phyloP scores from a whole-genome alignment of 1,284 basidiomycete genomes.

The Hemileia vastatrix region DNA sequence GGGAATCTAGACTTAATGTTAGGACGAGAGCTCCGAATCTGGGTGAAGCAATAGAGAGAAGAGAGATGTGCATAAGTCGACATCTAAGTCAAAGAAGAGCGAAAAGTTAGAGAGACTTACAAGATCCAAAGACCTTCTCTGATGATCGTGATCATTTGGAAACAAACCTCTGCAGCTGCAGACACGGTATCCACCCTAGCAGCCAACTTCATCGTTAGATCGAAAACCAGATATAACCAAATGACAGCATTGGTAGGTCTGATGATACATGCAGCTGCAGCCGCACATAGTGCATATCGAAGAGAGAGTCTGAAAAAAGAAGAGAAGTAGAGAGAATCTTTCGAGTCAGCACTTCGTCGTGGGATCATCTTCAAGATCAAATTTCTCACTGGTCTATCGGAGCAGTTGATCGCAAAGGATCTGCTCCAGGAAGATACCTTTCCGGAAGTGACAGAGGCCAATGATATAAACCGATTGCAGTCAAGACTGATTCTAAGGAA shows the following conservation, averaged over 20 bases:
- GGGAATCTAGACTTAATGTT: slow-evolving; percentile 55
- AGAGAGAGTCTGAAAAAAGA: slow-evolving; percentile 53
- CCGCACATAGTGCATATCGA: slow-evolving; percentile 12
- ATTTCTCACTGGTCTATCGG: not conserved
- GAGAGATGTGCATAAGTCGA: not conserved
- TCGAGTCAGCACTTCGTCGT: too few species aligned
- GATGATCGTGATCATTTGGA: not conserved
- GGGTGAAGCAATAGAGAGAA: slow-evolving; percentile 7
- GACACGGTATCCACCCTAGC: slow-evolving; percentile 11
- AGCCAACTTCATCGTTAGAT: slow-evolving; percentile 1
- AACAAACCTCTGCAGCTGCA: not conserved
- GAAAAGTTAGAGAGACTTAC: slow-evolving; percentile 13
- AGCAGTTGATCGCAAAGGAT: not conserved
- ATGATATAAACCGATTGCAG: slow-evolving; percentile 63
- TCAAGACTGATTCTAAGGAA: slow-evolving; percentile 78
- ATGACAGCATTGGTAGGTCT: slow-evolving; percentile 19
- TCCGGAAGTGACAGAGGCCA: slow-evolving; percentile 52
- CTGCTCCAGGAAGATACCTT: not conserved
- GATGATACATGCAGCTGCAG: slow-evolving; percentile 32
- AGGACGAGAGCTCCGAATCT: slow-evolving; percentile 48
- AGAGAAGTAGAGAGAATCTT: slow-evolving; percentile 53
- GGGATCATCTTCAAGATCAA: not conserved
- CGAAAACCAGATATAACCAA: slow-evolving; percentile 1
- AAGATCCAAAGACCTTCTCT: slow-evolving; percentile 30
- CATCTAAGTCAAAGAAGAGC: not conserved